Conservation (phyloP, 1,284 basidiomycete genomes). For the Agroathelia rolfsii region DNA sequence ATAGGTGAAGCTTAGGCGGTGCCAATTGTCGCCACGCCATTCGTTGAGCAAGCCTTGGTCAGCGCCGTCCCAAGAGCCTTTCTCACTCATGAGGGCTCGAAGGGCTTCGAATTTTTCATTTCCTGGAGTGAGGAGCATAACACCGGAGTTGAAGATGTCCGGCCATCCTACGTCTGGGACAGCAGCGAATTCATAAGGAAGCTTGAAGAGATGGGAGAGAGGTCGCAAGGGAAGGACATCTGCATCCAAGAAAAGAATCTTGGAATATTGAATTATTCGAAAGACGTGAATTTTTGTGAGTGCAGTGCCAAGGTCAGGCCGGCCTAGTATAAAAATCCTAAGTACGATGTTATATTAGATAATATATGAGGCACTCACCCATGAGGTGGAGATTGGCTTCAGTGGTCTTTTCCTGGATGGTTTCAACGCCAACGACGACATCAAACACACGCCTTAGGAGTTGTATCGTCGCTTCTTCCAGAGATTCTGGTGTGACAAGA, state of each 20-base stretch:
- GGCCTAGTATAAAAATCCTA: too few relatives aligned
- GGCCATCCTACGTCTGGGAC: constrained; percentile 97
- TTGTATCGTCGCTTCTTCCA: constrained; percentile 78
- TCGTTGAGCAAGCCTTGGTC: constrained; percentile 96
- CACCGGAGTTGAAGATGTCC: constrained; percentile 96
- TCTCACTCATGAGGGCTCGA: constrained; percentile 54
- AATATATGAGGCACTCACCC: too few relatives aligned
- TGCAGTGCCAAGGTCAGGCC: constrained; percentile 84
- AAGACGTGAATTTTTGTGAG: constrained; percentile 95
- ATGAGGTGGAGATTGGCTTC: too few relatives aligned
- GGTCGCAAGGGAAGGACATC: constrained; percentile 88
- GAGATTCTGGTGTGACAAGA: constrained; percentile 87
- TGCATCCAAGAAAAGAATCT: constrained; percentile 92
- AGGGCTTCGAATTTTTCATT: constrained; percentile 76
- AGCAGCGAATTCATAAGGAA: constrained; percentile 75
- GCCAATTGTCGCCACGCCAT: constrained; percentile 82
- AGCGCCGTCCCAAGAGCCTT: constrained; percentile 93
- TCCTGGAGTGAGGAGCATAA: constrained; percentile 80
- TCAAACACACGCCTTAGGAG: constrained; percentile 76
- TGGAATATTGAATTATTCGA: constrained; percentile 79
- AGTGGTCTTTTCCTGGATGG: constrained; percentile 65
- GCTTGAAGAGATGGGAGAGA: constrained; percentile 78
- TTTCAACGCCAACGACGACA: constrained; percentile 84
- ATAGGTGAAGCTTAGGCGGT: constrained; percentile 89
- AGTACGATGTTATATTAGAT: too few relatives aligned